Evolutionary conservation across 192 early-diverging fungal species (phyloP).

Genomic region (Chytriomyces confervae): DNA sequence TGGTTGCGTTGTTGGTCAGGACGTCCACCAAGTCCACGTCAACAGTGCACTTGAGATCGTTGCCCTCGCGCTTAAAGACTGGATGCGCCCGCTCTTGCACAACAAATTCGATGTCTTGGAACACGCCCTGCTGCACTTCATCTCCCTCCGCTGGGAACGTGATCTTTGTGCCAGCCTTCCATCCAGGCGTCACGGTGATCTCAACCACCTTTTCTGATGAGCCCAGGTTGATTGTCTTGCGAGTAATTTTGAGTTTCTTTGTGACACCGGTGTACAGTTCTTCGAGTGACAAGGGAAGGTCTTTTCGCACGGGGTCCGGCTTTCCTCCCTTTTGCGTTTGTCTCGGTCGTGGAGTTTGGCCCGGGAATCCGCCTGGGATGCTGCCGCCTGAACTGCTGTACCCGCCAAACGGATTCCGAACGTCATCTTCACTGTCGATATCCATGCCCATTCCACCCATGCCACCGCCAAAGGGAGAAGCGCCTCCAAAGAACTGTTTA

Average conservation of each 20-base stretch:
- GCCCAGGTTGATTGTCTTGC: slow-evolving; percentile 59
- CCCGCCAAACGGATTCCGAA: slow-evolving; percentile 42
- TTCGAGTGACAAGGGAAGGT: slow-evolving; percentile 82
- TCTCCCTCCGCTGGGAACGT: slow-evolving; percentile 89
- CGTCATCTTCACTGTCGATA: slow-evolving; percentile 56
- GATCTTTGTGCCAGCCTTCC: slow-evolving; percentile 98
- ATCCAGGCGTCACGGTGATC: slow-evolving; percentile 88
- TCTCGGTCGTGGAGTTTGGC: slow-evolving; percentile 15
- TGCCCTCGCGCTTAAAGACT: slow-evolving; percentile 85
- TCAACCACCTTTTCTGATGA: slow-evolving; percentile 80
- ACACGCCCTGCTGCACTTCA: slow-evolving; percentile 70
- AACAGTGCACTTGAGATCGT: slow-evolving; percentile 71
- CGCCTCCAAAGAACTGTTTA: slow-evolving; percentile 79
- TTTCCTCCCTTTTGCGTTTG: slow-evolving; percentile 36
- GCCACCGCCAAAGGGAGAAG: slow-evolving; percentile 50
- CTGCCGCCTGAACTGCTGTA: slow-evolving; percentile 52
- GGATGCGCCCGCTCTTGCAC: slow-evolving; percentile 91
- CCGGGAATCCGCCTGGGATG: slow-evolving; percentile 56
- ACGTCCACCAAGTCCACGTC: slow-evolving; percentile 79
- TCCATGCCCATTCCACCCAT: slow-evolving; percentile 39
- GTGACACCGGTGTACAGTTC: slow-evolving; percentile 89
- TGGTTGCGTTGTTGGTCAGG: slow-evolving; percentile 70
- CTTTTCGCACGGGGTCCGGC: slow-evolving; percentile 60
- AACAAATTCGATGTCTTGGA: slow-evolving; percentile 94
- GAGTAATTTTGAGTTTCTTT: slow-evolving; percentile 93